A percentile compares a stretch with the other conserved stretches of the same genome.
Evolutionary conservation across 441 rosid genomes (phyloP).

Genomic region (Adansonia gregorii): DNA sequence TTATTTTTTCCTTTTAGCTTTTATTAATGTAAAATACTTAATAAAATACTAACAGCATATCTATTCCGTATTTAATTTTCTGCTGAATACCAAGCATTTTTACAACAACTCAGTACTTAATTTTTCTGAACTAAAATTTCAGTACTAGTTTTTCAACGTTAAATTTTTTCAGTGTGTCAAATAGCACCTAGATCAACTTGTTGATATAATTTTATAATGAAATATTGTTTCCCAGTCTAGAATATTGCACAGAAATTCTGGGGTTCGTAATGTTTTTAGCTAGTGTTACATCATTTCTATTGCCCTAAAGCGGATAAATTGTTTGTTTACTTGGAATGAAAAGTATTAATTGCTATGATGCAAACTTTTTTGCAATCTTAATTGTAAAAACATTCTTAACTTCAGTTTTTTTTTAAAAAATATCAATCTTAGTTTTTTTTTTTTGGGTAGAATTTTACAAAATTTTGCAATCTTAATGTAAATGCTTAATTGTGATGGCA

Average conservation of each 20-base stretch:
- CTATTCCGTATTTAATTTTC: not conserved
- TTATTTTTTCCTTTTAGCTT: not conserved
- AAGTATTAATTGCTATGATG: not conserved
- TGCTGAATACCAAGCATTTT: not conserved
- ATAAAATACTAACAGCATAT: not conserved
- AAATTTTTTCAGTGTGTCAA: not conserved
- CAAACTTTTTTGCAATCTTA: conserved; percentile 11
- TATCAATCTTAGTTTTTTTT: too few species aligned
- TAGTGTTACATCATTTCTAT: conserved; percentile 1
- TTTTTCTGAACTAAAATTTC: not conserved
- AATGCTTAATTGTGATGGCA: conserved; percentile 14
- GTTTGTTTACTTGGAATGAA: not conserved
- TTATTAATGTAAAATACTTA: not conserved
- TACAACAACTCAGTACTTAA: not conserved
- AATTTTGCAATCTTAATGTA: not conserved
- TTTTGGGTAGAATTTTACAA: not conserved
- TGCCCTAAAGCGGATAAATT: not conserved
- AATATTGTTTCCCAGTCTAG: conserved; percentile 7
- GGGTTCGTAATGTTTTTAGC: not conserved
- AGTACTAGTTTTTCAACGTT: not conserved
- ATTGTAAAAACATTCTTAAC: conserved; percentile 2
- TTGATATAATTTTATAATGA: not conserved
- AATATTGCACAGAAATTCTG: not conserved
- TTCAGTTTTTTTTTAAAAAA: not conserved
- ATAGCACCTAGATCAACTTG: not conserved